Evolutionary conservation across 2,329 filamentous ascomycete genomes (phyloP).

Genomic region (Chalaropsis thielavioides): DNA sequence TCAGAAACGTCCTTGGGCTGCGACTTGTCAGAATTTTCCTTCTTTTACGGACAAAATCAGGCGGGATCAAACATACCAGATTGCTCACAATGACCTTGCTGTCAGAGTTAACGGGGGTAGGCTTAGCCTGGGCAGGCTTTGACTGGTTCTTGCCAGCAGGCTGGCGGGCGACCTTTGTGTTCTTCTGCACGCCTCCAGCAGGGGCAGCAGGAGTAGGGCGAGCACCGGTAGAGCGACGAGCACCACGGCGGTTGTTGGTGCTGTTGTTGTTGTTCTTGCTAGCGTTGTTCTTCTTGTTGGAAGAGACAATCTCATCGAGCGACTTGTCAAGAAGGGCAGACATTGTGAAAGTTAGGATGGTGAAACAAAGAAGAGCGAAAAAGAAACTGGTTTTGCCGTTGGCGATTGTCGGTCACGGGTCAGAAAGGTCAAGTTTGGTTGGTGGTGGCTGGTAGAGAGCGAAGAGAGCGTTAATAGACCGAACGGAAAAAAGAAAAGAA

Average conservation of each 20-base stretch:
- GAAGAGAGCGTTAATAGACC: slow-evolving; percentile 4
- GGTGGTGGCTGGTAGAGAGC: not conserved
- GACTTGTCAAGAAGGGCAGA: slow-evolving; percentile 92
- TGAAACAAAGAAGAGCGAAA: slow-evolving; percentile 11
- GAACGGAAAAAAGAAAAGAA: slow-evolving; percentile 19
- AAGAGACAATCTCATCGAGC: slow-evolving; percentile 92
- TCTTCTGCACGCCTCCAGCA: slow-evolving; percentile 77
- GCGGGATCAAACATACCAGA: slow-evolving; percentile 50
- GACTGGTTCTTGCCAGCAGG: slow-evolving; percentile 30
- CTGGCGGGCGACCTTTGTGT: slow-evolving; percentile 45
- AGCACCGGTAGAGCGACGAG: slow-evolving; percentile 35
- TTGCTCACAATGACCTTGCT: slow-evolving; percentile 99
- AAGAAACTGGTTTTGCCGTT: slow-evolving; percentile 2
- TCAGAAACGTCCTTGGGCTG: slow-evolving; percentile 95
- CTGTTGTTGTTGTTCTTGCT: slow-evolving; percentile 45
- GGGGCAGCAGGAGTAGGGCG: slow-evolving; percentile 50
- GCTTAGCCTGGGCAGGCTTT: slow-evolving; percentile 42
- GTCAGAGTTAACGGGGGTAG: slow-evolving; percentile 48
- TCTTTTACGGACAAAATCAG: not conserved
- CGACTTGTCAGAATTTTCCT: slow-evolving; percentile 31
- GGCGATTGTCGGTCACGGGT: not conserved
- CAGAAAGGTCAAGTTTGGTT: not conserved
- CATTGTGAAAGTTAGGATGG: slow-evolving; percentile 41
- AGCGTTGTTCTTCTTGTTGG: slow-evolving; percentile 44
- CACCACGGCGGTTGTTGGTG: slow-evolving; percentile 40